Conservation (phyloP, 2,329 filamentous ascomycete genomes). For the Fusarium hainanense region DNA sequence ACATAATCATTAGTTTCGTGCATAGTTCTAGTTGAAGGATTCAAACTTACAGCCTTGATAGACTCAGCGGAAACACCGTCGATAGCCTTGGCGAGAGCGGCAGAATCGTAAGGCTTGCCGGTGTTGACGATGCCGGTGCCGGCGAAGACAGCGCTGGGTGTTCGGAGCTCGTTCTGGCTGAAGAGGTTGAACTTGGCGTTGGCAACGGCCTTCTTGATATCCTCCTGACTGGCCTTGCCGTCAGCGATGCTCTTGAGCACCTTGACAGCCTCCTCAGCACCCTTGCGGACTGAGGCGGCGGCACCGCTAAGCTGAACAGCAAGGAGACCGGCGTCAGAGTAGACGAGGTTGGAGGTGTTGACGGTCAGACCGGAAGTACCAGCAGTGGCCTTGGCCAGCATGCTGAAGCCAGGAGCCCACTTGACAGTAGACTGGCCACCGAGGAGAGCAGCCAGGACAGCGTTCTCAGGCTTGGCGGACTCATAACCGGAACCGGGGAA, state of each 20-base stretch:
- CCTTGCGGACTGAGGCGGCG: slow-evolving; percentile 77
- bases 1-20: slow-evolving; percentile 42
- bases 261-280: slow-evolving; percentile 81
- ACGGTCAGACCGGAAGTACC: slow-evolving; percentile 74
- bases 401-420: slow-evolving; percentile 93
- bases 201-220: slow-evolving; percentile 90
- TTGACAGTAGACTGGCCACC: slow-evolving; percentile 93
- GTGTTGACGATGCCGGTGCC: slow-evolving; percentile 85
- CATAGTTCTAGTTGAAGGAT: slow-evolving; percentile 39
- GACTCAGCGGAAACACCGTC: slow-evolving; percentile 85
- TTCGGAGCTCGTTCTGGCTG: slow-evolving; percentile 81
- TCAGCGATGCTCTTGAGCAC: slow-evolving; percentile 83
- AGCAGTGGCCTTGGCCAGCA: slow-evolving; percentile 83
- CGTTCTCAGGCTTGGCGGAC: slow-evolving; percentile 88
- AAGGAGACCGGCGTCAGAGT: slow-evolving; percentile 94
- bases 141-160: slow-evolving; percentile 82
- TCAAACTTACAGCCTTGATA: slow-evolving; percentile 80
- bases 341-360: slow-evolving; percentile 81
- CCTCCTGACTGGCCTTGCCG: slow-evolving; percentile 82
- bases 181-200: slow-evolving; percentile 93
- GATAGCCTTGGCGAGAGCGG: slow-evolving; percentile 80
- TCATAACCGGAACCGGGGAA: slow-evolving; percentile 89
- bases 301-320: slow-evolving; percentile 83
- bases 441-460: slow-evolving; percentile 87
- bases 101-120: slow-evolving; percentile 85